A percentile compares a stretch with the other conserved stretches of the same genome.
phyloP scores from a whole-genome alignment of 805 yeast species.

The Lipomyces orientalis region DNA sequence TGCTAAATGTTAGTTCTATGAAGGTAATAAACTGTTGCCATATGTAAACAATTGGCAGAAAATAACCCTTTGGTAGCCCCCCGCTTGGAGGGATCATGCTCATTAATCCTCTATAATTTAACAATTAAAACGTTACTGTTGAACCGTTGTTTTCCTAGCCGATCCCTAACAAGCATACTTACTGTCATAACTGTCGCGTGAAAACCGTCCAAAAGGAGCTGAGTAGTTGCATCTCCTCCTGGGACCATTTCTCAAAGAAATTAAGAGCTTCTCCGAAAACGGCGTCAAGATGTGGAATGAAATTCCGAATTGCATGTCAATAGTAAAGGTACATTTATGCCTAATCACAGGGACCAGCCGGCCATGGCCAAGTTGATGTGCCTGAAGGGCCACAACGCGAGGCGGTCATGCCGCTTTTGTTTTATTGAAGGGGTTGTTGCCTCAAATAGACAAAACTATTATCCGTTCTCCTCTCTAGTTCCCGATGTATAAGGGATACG shows the following conservation, averaged over 20 bases:
- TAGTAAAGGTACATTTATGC: background rate
- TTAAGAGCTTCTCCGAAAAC: background rate
- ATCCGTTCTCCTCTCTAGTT: background rate
- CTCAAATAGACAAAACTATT: background rate
- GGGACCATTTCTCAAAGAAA: background rate
- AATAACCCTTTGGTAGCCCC: too few species aligned
- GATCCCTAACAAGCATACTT: too few species aligned
- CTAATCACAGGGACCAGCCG: background rate
- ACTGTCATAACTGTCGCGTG: too few species aligned
- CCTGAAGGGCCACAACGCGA: background rate
- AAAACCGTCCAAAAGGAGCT: too few species aligned
- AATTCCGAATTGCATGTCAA: background rate
- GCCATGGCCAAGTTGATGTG: background rate
- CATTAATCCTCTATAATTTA: too few species aligned
- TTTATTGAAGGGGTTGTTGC: background rate
- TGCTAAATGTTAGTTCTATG: too few species aligned
- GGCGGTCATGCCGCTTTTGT: background rate
- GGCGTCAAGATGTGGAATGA: constrained; percentile 2
- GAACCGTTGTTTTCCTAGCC: too few species aligned
- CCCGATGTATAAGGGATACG: background rate
- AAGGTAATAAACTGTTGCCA: too few species aligned
- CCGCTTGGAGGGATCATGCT: too few species aligned
- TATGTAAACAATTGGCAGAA: too few species aligned
- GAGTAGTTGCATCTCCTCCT: too few species aligned
- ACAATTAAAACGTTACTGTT: too few species aligned